phyloP scores from a whole-genome alignment of 192 early-diverging fungal species.

The Gonapodya sp. region DNA sequence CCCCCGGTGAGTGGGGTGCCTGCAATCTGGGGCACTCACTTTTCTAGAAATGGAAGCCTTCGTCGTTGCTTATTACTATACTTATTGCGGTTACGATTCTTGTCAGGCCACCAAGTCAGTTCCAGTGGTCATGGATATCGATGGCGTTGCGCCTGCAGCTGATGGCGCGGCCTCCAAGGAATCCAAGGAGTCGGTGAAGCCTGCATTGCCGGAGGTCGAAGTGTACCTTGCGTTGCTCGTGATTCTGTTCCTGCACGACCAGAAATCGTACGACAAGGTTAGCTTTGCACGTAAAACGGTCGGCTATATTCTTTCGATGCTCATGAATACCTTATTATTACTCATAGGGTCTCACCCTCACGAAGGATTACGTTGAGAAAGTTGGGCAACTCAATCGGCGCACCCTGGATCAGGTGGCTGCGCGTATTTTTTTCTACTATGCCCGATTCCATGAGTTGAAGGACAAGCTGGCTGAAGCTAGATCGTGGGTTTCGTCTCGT shows the following conservation, averaged over 20 bases:
- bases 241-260: slow-evolving; percentile 74
- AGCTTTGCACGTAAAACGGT: neutral
- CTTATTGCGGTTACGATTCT: neutral
- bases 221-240: slow-evolving; percentile 75
- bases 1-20: neutral
- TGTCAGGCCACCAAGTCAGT: slow-evolving; percentile 16
- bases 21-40: neutral
- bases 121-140: slow-evolving; percentile 35
- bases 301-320: neutral
- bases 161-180: neutral
- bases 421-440: slow-evolving; percentile 89
- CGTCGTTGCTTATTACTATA: neutral
- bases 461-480: slow-evolving; percentile 58
- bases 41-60: neutral
- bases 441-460: slow-evolving; percentile 80
- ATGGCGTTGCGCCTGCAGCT: slow-evolving; percentile 7
- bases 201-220: slow-evolving; percentile 66
- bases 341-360: slow-evolving; percentile 58
- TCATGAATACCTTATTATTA: no score
- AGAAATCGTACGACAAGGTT: slow-evolving; percentile 57
- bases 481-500: slow-evolving; percentile 43
- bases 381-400: slow-evolving; percentile 69
- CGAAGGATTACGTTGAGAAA: slow-evolving; percentile 51
- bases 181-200: slow-evolving; percentile 11
- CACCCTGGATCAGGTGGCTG: slow-evolving; percentile 80